phyloP scores from a whole-genome alignment of 1,139 yeast species.

The Yamadazyma membranifaciens region DNA sequence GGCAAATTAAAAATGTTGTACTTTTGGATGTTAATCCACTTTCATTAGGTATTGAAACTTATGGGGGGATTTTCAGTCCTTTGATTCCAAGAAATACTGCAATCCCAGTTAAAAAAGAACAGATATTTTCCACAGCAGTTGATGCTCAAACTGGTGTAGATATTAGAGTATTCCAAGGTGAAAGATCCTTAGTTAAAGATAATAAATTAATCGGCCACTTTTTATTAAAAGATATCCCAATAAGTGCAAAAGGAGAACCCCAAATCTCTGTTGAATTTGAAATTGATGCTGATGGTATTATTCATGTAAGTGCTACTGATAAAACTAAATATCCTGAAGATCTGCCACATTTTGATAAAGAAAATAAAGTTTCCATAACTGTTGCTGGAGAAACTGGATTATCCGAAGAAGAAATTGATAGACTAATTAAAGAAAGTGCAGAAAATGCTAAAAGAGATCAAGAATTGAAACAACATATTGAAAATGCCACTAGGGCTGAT shows the following conservation, averaged over 20 bases:
- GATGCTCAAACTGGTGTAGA: slow-evolving; percentile 83
- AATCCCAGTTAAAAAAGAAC: slow-evolving; percentile 70
- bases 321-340: slow-evolving; percentile 50
- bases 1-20: slow-evolving; percentile 68
- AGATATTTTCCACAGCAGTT: slow-evolving; percentile 77
- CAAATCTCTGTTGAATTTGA: slow-evolving; percentile 73
- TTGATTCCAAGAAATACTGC: slow-evolving; percentile 74
- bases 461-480: slow-evolving; percentile 37
- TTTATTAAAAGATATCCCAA: slow-evolving; percentile 64
- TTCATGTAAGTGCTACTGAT: slow-evolving; percentile 71
- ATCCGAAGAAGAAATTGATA: slow-evolving; percentile 60
- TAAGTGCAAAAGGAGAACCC: slow-evolving; percentile 74
- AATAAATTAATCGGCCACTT: slow-evolving; percentile 74
- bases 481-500: slow-evolving; percentile 54
- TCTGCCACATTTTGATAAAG: slow-evolving; percentile 27
- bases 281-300: slow-evolving; percentile 81
- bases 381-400: slow-evolving; percentile 71
- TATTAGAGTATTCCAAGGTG: slow-evolving; percentile 77
- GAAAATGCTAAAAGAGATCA: slow-evolving; percentile 42
- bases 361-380: slow-evolving; percentile 54
- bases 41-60: slow-evolving; percentile 77
- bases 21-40: slow-evolving; percentile 76
- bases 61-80: slow-evolving; percentile 79
- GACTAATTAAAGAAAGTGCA: slow-evolving; percentile 53
- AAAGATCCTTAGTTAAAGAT: slow-evolving; percentile 69